Evolutionary conservation across 257 asterid species (phyloP).

Genomic region (Solanum appendiculatum): DNA sequence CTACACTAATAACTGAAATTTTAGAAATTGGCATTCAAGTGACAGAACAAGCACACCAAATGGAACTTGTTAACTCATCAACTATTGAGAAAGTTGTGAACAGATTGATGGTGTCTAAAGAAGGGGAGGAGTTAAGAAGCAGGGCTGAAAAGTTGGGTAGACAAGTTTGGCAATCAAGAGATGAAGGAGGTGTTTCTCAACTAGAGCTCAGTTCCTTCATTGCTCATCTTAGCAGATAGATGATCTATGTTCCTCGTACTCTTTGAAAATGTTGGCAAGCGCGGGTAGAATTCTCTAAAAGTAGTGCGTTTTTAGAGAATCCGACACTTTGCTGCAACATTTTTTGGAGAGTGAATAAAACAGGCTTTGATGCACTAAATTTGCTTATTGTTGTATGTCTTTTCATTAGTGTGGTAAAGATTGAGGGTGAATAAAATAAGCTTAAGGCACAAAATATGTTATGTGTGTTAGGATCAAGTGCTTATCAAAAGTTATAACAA

Average conservation of each 20-base stretch:
- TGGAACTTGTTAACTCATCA: neutral
- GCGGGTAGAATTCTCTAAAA: accelerated
- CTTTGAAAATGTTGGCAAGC: neutral
- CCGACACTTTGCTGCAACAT: too few relatives aligned
- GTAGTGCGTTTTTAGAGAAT: neutral
- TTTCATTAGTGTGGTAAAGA: neutral
- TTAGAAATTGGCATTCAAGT: constrained; percentile 20
- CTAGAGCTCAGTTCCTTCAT: constrained; percentile 40
- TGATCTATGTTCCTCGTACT: neutral
- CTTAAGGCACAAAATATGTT: neutral
- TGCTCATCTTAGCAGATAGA: constrained; percentile 30
- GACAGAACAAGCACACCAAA: constrained; percentile 7
- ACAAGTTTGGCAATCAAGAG: constrained; percentile 6
- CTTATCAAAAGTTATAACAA: neutral
- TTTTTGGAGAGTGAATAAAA: neutral
- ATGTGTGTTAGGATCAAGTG: neutral
- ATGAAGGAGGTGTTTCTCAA: constrained; percentile 28
- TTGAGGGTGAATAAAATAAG: neutral
- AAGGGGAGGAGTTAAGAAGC: constrained; percentile 33
- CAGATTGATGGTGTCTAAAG: constrained; percentile 38
- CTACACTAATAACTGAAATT: constrained; percentile 16
- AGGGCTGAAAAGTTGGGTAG: constrained; percentile 29
- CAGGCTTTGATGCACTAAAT: neutral
- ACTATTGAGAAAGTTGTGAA: constrained; percentile 3
- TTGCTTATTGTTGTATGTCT: neutral